phyloP scores from a whole-genome alignment of 2,329 filamentous ascomycete species.

The Aureobasidium sp. region DNA sequence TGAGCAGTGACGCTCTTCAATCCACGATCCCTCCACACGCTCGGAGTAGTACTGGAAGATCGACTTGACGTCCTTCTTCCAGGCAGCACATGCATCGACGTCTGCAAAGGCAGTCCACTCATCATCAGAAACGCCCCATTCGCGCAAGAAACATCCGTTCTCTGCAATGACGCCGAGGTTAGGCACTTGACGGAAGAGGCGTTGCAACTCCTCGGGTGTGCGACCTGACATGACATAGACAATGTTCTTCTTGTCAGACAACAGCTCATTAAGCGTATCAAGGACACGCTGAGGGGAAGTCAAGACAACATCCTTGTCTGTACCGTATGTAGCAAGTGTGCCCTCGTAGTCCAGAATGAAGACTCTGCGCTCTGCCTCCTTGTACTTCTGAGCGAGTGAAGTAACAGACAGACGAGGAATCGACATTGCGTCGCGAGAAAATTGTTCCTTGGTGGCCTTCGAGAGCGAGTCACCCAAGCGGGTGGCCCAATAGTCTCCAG shows the following conservation, averaged over 20 bases:
- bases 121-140: conserved; percentile 48
- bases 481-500: conserved; percentile 79
- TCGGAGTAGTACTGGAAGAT: conserved; percentile 88
- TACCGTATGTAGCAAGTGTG: conserved; percentile 81
- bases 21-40: conserved; percentile 76
- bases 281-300: conserved; percentile 81
- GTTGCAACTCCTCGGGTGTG: conserved; percentile 79
- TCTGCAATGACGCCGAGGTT: conserved; percentile 86
- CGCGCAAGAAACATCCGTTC: conserved; percentile 84
- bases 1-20: conserved; percentile 88
- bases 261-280: conserved; percentile 72
- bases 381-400: conserved; percentile 59
- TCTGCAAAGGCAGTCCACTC: conserved; percentile 77
- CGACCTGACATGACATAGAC: conserved; percentile 93
- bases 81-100: conserved; percentile 59
- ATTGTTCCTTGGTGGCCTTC: conserved; percentile 74
- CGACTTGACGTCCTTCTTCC: conserved; percentile 76
- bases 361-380: conserved; percentile 58
- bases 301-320: conserved; percentile 74
- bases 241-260: conserved; percentile 71
- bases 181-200: conserved; percentile 74
- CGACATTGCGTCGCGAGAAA: conserved; percentile 73
- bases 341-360: conserved; percentile 94
- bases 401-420: conserved; percentile 75
- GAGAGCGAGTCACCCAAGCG: conserved; percentile 65